A percentile compares a stretch with the other conserved stretches of the same genome.
Evolutionary conservation across 2,329 filamentous ascomycete species (phyloP).

Genomic region (Metarhizium rileyi): DNA sequence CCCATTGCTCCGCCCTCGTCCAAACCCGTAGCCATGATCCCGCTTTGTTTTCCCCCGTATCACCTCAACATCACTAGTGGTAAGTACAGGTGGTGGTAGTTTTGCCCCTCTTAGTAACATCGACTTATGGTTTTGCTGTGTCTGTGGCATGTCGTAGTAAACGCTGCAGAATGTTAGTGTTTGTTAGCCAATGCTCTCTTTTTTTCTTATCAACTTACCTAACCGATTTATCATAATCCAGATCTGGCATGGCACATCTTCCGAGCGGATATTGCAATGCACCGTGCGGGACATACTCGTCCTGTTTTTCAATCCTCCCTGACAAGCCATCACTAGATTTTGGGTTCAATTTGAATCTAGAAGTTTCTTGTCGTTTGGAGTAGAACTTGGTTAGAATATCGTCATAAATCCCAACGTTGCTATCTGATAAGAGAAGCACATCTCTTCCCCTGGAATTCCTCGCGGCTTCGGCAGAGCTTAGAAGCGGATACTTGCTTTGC

Average conservation of each 20-base stretch:
- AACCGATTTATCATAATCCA: constrained; percentile 81
- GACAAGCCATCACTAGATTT: constrained; percentile 66
- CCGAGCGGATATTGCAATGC: constrained; percentile 70
- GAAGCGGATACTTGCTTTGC: constrained; percentile 67
- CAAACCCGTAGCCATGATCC: constrained; percentile 26
- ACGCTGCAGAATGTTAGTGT: constrained; percentile 44
- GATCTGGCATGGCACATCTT: constrained; percentile 58
- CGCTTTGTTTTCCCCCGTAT: constrained; percentile 51
- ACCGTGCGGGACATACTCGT: constrained; percentile 75
- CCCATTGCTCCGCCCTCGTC: constrained; percentile 10
- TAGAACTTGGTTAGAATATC: constrained; percentile 81
- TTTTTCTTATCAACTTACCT: constrained; percentile 42
- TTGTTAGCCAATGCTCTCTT: neutral
- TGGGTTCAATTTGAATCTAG: constrained; percentile 64
- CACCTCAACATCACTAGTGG: constrained; percentile 64
- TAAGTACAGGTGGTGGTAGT: constrained; percentile 61
- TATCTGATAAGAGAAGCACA: constrained; percentile 74
- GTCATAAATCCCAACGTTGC: constrained; percentile 70
- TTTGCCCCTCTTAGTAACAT: constrained; percentile 83
- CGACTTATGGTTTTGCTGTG: constrained; percentile 72
- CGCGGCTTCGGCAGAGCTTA: constrained; percentile 65
- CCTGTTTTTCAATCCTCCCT: constrained; percentile 73
- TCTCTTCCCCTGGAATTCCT: constrained; percentile 77
- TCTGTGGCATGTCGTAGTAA: constrained; percentile 71
- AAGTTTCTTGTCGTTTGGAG: constrained; percentile 68